Evolutionary conservation across 225 moss, liverwort and hornwort species (phyloP).

Genomic region (Pleurozium schreberi): DNA sequence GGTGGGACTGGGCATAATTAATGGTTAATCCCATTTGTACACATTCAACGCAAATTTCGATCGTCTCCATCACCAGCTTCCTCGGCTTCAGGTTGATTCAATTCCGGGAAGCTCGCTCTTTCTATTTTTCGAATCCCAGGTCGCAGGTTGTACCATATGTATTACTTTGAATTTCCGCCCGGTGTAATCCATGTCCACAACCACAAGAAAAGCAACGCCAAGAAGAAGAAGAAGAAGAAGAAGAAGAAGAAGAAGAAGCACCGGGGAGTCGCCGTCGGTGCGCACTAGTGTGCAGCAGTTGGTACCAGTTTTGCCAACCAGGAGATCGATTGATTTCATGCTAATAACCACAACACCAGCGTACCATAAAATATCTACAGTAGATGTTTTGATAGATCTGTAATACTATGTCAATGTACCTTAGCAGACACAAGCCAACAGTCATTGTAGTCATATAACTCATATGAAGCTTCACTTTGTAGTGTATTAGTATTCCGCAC

Average conservation of each 20-base stretch:
- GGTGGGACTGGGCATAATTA: conserved; percentile 41
- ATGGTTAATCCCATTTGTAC: not conserved
- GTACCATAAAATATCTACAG: not conserved
- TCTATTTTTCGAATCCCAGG: conserved; percentile 12
- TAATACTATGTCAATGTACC: not conserved
- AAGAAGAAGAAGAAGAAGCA: not conserved
- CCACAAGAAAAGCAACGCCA: not conserved
- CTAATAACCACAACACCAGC: not conserved
- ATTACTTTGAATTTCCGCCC: not conserved
- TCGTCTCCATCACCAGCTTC: not conserved
- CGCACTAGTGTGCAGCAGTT: not conserved
- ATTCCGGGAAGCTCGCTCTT: not conserved
- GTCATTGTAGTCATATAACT: not conserved
- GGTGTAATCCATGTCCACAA: not conserved
- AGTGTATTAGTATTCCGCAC: not conserved
- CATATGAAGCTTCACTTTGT: not conserved
- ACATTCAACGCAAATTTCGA: not conserved
- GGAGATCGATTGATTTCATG: not conserved
- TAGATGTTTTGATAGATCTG: not conserved
- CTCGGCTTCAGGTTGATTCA: conserved; percentile 7
- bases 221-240: not conserved
- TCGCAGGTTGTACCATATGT: conserved; percentile 26
- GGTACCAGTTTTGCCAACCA: not conserved
- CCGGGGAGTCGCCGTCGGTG: not conserved
- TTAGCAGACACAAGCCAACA: not conserved